These are phyloP conservation scores for Pistacia atlantica DNA, from an alignment of 345 rosid species.

Conservation along the genomic window DNA sequence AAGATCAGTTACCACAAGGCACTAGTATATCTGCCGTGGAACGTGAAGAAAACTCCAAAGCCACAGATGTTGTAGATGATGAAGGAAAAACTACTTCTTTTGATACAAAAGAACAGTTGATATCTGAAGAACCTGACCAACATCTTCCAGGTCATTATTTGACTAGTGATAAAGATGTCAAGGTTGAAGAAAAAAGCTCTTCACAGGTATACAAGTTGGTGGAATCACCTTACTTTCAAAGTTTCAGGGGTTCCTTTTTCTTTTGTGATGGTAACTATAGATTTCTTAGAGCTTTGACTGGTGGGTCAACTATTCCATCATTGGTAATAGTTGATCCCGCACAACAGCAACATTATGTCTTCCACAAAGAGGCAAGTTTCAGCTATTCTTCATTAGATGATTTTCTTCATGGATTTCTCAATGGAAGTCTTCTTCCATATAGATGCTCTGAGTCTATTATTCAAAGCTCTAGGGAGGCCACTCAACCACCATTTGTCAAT, in stretches of 20 bases:
- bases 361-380: slow-evolving; percentile 37
- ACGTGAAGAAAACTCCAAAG: slow-evolving; percentile 32
- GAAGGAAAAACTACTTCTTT: slow-evolving; percentile 34
- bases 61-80: slow-evolving; percentile 30
- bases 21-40: slow-evolving; percentile 28
- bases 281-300: slow-evolving; percentile 65
- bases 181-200: slow-evolving; percentile 32
- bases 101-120: slow-evolving; percentile 30
- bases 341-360: slow-evolving; percentile 67
- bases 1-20: slow-evolving; percentile 30
- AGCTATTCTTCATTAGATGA: slow-evolving; percentile 47
- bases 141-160: slow-evolving; percentile 27
- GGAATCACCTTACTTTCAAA: slow-evolving; percentile 40
- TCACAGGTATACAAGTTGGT: slow-evolving; percentile 32
- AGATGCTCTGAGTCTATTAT: slow-evolving; percentile 51
- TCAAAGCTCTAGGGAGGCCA: slow-evolving; percentile 47
- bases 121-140: slow-evolving; percentile 36
- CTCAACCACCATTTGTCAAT: slow-evolving; percentile 79
- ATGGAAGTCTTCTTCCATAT: slow-evolving; percentile 68
- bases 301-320: slow-evolving; percentile 72
- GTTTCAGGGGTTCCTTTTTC: slow-evolving; percentile 67
- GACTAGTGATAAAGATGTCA: slow-evolving; percentile 24
- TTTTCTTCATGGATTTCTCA: slow-evolving; percentile 61
- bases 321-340: slow-evolving; percentile 70
- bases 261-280: slow-evolving; percentile 76